Conservation (phyloP, 768 basidiomycete genomes). For the Phlebiopsis flavidoalba region DNA sequence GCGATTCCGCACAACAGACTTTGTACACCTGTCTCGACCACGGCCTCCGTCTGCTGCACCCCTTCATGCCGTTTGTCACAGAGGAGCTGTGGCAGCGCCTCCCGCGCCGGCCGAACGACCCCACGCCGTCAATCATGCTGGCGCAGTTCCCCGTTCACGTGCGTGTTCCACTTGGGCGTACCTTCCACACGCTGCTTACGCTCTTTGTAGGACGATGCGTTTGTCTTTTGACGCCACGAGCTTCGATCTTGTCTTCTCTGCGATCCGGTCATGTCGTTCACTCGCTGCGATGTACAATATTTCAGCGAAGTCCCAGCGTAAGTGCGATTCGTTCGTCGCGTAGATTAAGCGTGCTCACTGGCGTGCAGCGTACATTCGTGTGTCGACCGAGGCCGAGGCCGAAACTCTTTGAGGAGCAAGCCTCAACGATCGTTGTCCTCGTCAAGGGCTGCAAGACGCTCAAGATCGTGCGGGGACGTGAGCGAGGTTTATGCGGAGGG, state of each 20-base stretch:
- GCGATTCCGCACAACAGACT: slow-evolving; percentile 89
- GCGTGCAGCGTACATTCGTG: slow-evolving; percentile 68
- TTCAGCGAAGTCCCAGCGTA: slow-evolving; percentile 86
- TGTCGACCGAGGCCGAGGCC: slow-evolving; percentile 60
- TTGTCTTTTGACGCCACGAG: slow-evolving; percentile 66
- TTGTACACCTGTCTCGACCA: slow-evolving; percentile 91
- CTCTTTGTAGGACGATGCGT: slow-evolving; percentile 46
- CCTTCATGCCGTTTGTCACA: slow-evolving; percentile 99
- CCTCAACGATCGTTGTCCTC: slow-evolving; percentile 69
- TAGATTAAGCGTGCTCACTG: slow-evolving; percentile 1
- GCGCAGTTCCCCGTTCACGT: slow-evolving; percentile 78
- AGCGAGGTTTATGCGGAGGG: slow-evolving; percentile 77
- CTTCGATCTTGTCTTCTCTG: slow-evolving; percentile 82
- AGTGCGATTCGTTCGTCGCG: slow-evolving; percentile 17
- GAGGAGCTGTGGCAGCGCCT: slow-evolving; percentile 98
- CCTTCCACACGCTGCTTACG: not conserved
- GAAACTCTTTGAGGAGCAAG: slow-evolving; percentile 64
- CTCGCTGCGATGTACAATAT: slow-evolving; percentile 87
- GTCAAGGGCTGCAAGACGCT: slow-evolving; percentile 85
- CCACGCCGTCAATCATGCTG: slow-evolving; percentile 86
- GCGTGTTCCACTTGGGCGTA: slow-evolving; percentile 26
- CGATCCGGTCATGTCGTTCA: slow-evolving; percentile 75
- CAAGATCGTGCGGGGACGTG: slow-evolving; percentile 56
- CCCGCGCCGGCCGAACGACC: slow-evolving; percentile 77
- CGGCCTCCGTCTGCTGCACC: slow-evolving; percentile 87